These are phyloP conservation scores for Lactifluus piperatus DNA, from an alignment of 768 basidiomycete genomes.

Conservation along the genomic window DNA sequence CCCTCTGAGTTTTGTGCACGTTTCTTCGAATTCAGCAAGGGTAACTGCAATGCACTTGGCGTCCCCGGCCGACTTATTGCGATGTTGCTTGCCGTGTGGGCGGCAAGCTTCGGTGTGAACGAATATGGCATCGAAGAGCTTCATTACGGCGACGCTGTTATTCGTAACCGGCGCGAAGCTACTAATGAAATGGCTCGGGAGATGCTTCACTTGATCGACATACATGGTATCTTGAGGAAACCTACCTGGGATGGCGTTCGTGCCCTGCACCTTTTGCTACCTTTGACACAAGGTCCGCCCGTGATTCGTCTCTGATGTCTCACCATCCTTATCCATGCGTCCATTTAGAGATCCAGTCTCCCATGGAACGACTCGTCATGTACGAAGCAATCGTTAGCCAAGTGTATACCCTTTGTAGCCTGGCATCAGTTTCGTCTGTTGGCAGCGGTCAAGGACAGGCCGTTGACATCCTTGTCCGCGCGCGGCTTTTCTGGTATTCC, in stretches of 20 bases:
- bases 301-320: conserved; percentile 18
- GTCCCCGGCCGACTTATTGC: conserved; percentile 68
- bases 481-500: conserved; percentile 85
- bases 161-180: conserved; percentile 40
- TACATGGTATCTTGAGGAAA: conserved; percentile 65
- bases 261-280: conserved; percentile 67
- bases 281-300: conserved; percentile 71
- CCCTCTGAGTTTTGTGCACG: conserved; percentile 69
- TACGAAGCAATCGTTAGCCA: conserved; percentile 81
- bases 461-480: conserved; percentile 52
- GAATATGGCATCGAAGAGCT: conserved; percentile 56
- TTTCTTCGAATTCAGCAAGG: conserved; percentile 57
- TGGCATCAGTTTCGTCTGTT: conserved; percentile 37
- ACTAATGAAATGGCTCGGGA: conserved; percentile 67
- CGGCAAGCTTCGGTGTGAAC: conserved; percentile 80
- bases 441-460: conserved; percentile 45
- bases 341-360: conserved; percentile 33
- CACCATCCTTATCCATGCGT: conserved; percentile 8
- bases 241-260: conserved; percentile 86
- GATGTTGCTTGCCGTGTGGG: conserved; percentile 82
- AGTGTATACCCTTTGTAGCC: conserved; percentile 63
- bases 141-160: conserved; percentile 28
- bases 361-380: conserved; percentile 48
- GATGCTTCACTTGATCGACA: conserved; percentile 72
- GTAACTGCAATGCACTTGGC: conserved; percentile 47